A percentile compares a stretch with the other conserved stretches of the same genome.
phyloP scores from a whole-genome alignment of 306 rosid species.

The Spatholobus suberectus region DNA sequence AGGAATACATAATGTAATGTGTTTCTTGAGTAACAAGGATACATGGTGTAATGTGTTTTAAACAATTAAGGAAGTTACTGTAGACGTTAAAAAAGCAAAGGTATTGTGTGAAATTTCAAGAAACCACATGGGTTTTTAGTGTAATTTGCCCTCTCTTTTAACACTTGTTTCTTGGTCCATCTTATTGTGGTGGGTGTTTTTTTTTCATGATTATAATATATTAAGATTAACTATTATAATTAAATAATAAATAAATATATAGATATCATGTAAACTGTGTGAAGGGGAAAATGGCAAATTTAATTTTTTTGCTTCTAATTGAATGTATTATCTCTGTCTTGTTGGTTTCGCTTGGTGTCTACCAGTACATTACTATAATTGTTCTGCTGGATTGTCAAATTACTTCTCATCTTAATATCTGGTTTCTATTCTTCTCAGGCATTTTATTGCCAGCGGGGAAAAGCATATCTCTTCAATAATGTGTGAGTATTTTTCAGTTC shows the following conservation, averaged over 20 bases:
- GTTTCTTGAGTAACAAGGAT: no score
- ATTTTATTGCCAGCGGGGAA: no score
- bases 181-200: no score
- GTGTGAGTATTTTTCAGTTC: no score
- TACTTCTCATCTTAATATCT: no score
- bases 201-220: not conserved
- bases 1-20: no score
- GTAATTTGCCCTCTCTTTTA: not conserved
- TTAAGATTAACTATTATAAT: not conserved
- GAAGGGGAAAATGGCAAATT: not conserved
- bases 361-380: conserved; percentile 18
- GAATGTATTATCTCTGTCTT: not conserved
- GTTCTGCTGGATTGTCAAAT: conserved; percentile 29
- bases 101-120: not conserved
- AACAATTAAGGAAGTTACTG: not conserved
- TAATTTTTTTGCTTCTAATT: not conserved
- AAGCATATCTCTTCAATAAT: no score
- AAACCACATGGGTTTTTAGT: not conserved
- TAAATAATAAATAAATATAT: no score
- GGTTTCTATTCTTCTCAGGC: no score
- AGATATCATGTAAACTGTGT: not conserved
- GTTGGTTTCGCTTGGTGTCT: conserved; percentile 36
- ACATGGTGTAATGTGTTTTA: no score
- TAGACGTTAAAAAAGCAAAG: not conserved
- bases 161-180: no score